Evolutionary conservation across 441 rosid species (phyloP), one percentile per base, ranked within the genome.

Genomic region (Sinapis alba): DNA sequence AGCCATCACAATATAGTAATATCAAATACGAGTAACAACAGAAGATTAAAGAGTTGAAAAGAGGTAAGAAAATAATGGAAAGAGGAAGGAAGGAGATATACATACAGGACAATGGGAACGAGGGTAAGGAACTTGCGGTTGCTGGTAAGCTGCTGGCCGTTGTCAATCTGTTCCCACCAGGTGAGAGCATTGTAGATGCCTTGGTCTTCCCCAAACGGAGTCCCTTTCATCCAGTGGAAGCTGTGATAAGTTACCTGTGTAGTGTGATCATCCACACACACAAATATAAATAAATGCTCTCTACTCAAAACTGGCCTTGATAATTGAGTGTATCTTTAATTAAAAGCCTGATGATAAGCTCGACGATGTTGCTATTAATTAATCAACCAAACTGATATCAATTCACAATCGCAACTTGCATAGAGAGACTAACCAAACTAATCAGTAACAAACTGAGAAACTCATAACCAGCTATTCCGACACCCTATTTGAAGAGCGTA

Each of bases 101-200:
- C 95, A 88, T 79, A 92, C 99, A 91, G 84, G 77, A 95, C 93
- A 67, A 91, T 85, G 65, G 98, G 99, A 34, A 88, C 97, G 76
- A 93, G 86, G 2, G 97, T 92, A 66, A 90, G 81, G 78, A 94
- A 92, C 82, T 94, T 92, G 76, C 98, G 81, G 80, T 93, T 95
- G 50, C 92, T 94, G 9, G 99, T 93, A 73, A 89, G 93, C 72
- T 92, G 97, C 77, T 91, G 89, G 68, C 98, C 93, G 8, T 82
- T 92, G 72, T 92, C 99, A 68, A 91, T 87, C 77, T 92, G 98
- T 78, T 95, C 99, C 99, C 98, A 92, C 98, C 99, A 92, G 74
- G 99, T 92, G 85, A 92, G 78, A 21, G 86, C 79, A 65, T 92
- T 91, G 87, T 95, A 92, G 75, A 91, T 88, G 15, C 98, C 98